Evolutionary conservation across 1,139 yeast species (phyloP), one percentile per base, ranked within the genome.

Genomic region (Eremothecium coryli): DNA sequence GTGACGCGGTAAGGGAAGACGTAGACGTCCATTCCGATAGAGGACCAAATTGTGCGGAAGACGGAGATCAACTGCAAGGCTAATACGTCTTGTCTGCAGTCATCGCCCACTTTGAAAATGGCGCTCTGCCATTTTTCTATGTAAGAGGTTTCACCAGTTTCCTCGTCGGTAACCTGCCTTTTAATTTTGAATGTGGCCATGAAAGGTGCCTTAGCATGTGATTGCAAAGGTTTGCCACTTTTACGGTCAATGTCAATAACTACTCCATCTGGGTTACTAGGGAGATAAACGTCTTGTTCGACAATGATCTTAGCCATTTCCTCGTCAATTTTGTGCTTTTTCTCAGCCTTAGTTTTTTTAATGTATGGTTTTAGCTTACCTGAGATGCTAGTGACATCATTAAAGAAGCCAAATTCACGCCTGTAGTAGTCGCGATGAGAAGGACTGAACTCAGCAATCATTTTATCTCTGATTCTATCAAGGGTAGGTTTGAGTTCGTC

Each of bases 151-250:
- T 46, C 45, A 43, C 54, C 61, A 6, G 56, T 54, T 2, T 73
- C 76, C 11, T 61, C 62, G 32, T 70, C 73, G 35, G 62, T 68
- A 18, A 65, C 58, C 16, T 75, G 73, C 48, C 74, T 79, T 33
- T 71, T 70, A 46, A 93, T 85, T 58, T 78, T 82, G 65, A 93
- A 93, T 0, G 94, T 81, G 0, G 98, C 98, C 88, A 93, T 73
- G 56, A 85, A 93, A 29, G 99, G 99, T 0, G 99, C 97, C 57
- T 93, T 93, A 11, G 99, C 98, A 57, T 93, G 99, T 13, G 95
- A 84, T 62, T 93, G 99, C 49, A 93, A 66, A n/a, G 99, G 98
- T 50, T 73, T 77, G 40, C 98, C 98, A 6, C 95, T 79, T 48
- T 79, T 81, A 41, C 98, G 70, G 56, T 86, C 88, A 56, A 93